Evolutionary conservation across 805 yeast genomes (phyloP).

Genomic region (Yarrowia bubula): DNA sequence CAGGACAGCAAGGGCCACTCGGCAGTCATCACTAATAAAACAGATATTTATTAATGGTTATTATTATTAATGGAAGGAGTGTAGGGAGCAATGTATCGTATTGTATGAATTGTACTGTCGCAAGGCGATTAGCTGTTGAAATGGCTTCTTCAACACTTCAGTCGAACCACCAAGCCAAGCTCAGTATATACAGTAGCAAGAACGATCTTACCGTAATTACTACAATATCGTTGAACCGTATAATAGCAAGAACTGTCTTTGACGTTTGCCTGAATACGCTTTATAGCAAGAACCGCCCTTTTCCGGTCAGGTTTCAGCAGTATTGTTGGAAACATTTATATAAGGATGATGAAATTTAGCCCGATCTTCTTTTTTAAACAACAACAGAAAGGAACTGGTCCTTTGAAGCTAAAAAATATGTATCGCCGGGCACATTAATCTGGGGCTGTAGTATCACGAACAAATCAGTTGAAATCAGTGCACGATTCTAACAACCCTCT

Average conservation of each 20-base stretch:
- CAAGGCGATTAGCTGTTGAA: too few species aligned
- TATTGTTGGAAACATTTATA: not conserved
- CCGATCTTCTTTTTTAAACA: slow-evolving; percentile 34
- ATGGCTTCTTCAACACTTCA: too few species aligned
- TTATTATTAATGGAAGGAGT: not conserved
- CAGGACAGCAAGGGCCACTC: not conserved
- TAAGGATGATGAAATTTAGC: slow-evolving; percentile 28
- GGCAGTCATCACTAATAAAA: slow-evolving; percentile 5
- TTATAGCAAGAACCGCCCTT: too few species aligned
- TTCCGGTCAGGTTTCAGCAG: too few species aligned
- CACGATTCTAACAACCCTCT: slow-evolving; percentile 6
- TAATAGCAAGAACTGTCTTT: too few species aligned
- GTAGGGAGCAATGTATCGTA: too few species aligned
- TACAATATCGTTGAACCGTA: too few species aligned
- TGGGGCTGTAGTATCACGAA: slow-evolving; percentile 33
- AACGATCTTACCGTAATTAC: too few species aligned
- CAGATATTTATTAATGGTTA: slow-evolving; percentile 6
- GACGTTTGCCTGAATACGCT: too few species aligned
- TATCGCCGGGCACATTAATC: slow-evolving; percentile 33
- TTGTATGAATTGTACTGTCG: too few species aligned
- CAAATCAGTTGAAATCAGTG: slow-evolving; percentile 13
- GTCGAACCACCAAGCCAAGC: too few species aligned
- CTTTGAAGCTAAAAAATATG: slow-evolving; percentile 32
- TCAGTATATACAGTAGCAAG: too few species aligned
- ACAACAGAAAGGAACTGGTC: slow-evolving; percentile 30